Evolutionary conservation across 345 rosid genomes (phyloP).

Genomic region (Ceriops tagal): DNA sequence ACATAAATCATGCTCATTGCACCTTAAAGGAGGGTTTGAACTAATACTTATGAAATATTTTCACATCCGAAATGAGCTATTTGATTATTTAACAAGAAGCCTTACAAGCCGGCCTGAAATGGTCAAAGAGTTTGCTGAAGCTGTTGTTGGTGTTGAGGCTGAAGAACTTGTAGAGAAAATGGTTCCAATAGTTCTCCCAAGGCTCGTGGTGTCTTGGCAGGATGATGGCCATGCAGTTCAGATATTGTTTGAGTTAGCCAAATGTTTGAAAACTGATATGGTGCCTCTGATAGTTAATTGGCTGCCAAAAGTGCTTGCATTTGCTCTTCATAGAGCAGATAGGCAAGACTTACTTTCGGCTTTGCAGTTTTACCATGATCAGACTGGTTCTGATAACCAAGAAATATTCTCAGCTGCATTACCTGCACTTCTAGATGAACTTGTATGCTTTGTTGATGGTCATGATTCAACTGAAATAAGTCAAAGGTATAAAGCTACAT

Average conservation of each 20-base stretch:
- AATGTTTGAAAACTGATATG: conserved; percentile 63
- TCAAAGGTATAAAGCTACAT: conserved; percentile 48
- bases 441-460: conserved; percentile 78
- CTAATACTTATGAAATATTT: conserved; percentile 52
- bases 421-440: conserved; percentile 92
- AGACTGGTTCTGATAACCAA: conserved; percentile 75
- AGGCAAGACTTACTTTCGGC: conserved; percentile 60
- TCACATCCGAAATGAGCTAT: conserved; percentile 57
- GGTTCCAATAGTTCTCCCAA: conserved; percentile 86
- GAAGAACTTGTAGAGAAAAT: conserved; percentile 67
- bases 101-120: conserved; percentile 58
- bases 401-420: conserved; percentile 93
- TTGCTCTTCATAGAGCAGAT: conserved; percentile 73
- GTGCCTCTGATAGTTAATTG: conserved; percentile 74
- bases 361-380: conserved; percentile 74
- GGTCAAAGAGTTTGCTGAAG: conserved; percentile 91
- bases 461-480: conserved; percentile 64
- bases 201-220: conserved; percentile 78
- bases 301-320: conserved; percentile 92
- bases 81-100: conserved; percentile 58
- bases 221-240: conserved; percentile 56
- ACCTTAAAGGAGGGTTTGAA: conserved; percentile 74
- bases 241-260: conserved; percentile 63
- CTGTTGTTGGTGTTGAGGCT: conserved; percentile 67
- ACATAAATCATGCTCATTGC: conserved; percentile 62